Conservation (phyloP, 768 basidiomycete species). For the Boletus sp. region DNA sequence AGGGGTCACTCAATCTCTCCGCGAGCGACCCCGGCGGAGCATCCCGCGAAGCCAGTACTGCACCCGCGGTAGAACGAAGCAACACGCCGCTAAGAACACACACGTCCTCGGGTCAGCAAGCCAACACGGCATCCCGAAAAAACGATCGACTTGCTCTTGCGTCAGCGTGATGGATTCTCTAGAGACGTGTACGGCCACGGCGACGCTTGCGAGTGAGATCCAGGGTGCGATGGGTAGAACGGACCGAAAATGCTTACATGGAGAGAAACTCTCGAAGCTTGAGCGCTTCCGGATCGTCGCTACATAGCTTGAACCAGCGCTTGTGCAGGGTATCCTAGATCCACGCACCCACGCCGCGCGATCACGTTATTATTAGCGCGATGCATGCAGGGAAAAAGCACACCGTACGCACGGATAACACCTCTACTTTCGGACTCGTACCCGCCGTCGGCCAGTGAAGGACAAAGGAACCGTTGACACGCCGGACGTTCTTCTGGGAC, state of each 20-base stretch:
- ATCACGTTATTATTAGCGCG: not conserved
- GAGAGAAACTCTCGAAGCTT: slow-evolving; percentile 26
- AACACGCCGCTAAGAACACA: slow-evolving; percentile 11
- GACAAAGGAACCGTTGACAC: slow-evolving; percentile 19
- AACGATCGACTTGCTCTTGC: slow-evolving; percentile 21
- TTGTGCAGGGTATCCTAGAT: slow-evolving; percentile 23
- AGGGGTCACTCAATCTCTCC: not conserved
- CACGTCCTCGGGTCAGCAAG: slow-evolving; percentile 9
- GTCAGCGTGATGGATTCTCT: slow-evolving; percentile 24
- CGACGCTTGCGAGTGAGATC: slow-evolving; percentile 6
- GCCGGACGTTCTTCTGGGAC: slow-evolving; percentile 27
- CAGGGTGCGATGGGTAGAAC: not conserved
- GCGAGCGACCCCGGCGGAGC: not conserved
- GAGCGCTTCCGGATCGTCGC: slow-evolving; percentile 22
- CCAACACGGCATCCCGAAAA: not conserved
- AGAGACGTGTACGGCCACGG: not conserved
- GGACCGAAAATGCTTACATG: slow-evolving; percentile 20
- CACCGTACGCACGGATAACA: slow-evolving; percentile 8
- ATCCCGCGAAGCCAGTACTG: slow-evolving; percentile 2
- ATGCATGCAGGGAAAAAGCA: not conserved
- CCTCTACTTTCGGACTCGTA: slow-evolving; percentile 1
- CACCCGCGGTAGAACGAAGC: slow-evolving; percentile 11
- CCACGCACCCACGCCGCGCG: not conserved
- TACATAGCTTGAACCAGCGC: slow-evolving; percentile 26
- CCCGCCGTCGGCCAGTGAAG: slow-evolving; percentile 25